Evolutionary conservation across 2,329 filamentous ascomycete genomes (phyloP), one percentile per base, ranked within the genome.

Genomic region (Colletotrichum sp.): DNA sequence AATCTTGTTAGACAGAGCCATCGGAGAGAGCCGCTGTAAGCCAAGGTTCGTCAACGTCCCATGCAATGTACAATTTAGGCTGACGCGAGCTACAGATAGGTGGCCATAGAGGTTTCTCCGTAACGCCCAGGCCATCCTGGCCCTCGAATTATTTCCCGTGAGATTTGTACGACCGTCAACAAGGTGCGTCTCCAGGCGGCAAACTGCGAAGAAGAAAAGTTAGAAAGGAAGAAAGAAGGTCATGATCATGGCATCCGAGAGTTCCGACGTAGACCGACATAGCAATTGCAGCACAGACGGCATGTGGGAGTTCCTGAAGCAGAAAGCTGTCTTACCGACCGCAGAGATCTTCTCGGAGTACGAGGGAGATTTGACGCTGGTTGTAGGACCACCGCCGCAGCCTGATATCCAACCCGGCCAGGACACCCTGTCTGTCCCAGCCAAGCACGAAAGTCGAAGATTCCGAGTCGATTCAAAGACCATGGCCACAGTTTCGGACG

Each of bases 141-240:
- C 36, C 7, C 36, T 39, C 36, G 15, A 9, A 39, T 18, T 0
- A 0, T 3, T 39, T 0, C 36, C 36, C 36, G 0, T 18, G 15
- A 39, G 5, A 18, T 1, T 39, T 0, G 5, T 39, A 18, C 16
- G 16, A 4, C 16, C 15, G 36, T 18, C 16, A 18, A 39, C 16
- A 39, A 39, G 16, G 36, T 39, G 36, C 36, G 36, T 4, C 36
- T 39, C 36, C 7, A 9, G 16, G 15, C 36, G 36, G 36, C 15
- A 18, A 39, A 39, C 36, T 39, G 36, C 15, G 16, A 39, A 39
- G 16, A 39, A 39, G 36, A 39, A 39, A 18, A 3, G 15, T 39
- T 39, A 18, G 36, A 39, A 5, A 4, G 36, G 15, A 39, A 39
- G 36, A 39, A 39, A 39, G 39, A 43, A 43, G 36, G 36, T 43